Evolutionary conservation across 257 asterid genomes (phyloP).

Genomic region (Solanum gracilifrons): DNA sequence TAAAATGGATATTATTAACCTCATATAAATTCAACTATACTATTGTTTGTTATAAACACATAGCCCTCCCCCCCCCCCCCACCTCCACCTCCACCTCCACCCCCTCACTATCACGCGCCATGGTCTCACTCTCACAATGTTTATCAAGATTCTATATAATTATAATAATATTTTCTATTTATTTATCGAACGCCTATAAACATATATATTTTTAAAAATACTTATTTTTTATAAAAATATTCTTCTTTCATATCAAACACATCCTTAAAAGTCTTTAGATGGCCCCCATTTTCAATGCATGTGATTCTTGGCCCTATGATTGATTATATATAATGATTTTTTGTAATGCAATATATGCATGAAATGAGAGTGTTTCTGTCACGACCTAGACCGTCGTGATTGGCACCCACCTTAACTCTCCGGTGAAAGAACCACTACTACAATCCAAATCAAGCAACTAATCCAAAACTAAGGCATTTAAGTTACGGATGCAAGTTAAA

Average conservation of each 20-base stretch:
- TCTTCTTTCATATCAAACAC: neutral
- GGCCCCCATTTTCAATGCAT: neutral
- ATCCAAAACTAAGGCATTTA: no score
- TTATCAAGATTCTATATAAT: neutral
- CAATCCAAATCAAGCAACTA: no score
- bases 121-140: neutral
- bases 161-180: neutral
- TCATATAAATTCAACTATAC: neutral
- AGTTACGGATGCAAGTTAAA: no score
- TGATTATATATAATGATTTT: neutral
- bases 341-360: neutral
- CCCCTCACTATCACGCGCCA: neutral
- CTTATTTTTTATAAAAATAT: neutral
- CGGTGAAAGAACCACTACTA: no score
- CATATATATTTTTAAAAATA: neutral
- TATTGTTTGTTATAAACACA: neutral
- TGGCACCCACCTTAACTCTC: no score
- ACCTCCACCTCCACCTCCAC: neutral
- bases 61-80: neutral
- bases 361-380: neutral
- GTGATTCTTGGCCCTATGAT: neutral
- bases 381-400: no score
- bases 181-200: neutral
- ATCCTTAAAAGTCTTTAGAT: neutral
- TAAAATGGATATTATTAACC: no score